These are phyloP conservation scores for Botrytis elliptica DNA, from an alignment of 2,329 filamentous ascomycete genomes.

Conservation along the genomic window DNA sequence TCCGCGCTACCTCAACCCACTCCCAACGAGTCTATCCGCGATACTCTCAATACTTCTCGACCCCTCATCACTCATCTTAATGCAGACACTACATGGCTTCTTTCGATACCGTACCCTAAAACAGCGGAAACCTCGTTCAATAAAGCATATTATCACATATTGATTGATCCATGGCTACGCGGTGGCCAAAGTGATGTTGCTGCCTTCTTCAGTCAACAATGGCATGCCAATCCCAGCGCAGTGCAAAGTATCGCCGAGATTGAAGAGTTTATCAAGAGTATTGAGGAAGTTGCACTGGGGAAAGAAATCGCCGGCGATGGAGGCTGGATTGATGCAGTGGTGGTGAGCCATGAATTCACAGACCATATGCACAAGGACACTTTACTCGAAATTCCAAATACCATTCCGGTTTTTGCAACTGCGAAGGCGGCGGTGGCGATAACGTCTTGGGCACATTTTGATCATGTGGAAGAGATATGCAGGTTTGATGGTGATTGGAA, in stretches of 20 bases:
- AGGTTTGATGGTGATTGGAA: slow-evolving; percentile 37
- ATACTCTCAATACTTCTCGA: slow-evolving; percentile 37
- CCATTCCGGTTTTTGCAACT: slow-evolving; percentile 59
- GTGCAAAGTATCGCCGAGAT: slow-evolving; percentile 56
- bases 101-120: slow-evolving; percentile 59
- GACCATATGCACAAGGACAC: slow-evolving; percentile 64
- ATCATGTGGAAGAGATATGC: slow-evolving; percentile 46
- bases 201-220: slow-evolving; percentile 64
- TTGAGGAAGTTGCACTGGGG: slow-evolving; percentile 42
- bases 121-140: background rate
- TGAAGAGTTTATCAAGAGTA: slow-evolving; percentile 49
- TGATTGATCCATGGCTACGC: slow-evolving; percentile 65
- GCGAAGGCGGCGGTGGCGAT: slow-evolving; percentile 58
- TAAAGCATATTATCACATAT: slow-evolving; percentile 57
- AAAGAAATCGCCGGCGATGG: slow-evolving; percentile 7
- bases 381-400: slow-evolving; percentile 51
- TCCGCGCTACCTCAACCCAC: background rate
- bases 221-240: slow-evolving; percentile 55
- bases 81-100: slow-evolving; percentile 65
- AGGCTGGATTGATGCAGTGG: slow-evolving; percentile 56
- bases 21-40: background rate
- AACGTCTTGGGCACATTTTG: slow-evolving; percentile 58
- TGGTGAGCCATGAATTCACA: slow-evolving; percentile 65
- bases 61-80: slow-evolving; percentile 64
- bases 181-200: slow-evolving; percentile 63